Base-by-base conservation (phyloP, 768 basidiomycete species). In the Amanita rubescens region DNA sequence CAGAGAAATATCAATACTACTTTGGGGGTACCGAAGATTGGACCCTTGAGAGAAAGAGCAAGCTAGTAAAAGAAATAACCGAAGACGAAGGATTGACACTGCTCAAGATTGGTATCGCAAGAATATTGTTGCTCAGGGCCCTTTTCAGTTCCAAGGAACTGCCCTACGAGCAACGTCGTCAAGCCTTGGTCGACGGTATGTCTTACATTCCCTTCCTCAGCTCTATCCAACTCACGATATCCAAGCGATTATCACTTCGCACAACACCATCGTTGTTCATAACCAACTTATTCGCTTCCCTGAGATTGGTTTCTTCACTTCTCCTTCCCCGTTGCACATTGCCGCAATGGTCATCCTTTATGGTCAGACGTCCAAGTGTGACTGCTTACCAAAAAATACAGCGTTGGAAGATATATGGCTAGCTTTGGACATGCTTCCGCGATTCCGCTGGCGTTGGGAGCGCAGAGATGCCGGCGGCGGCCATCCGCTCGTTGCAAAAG, bases 381-480 rank as follows among this genome's bases (percentile, higher is more conserved):
- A 87, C 24, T 78, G 76, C 38, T 75, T 90, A 24, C 68, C 84
- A 1, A 76, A 74, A 37, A 73, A 82, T 53, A 78, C 80, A 35
- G 88, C 85, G 35, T 71, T 88, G 25, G 86, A 91, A 67, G 90
- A 93, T 61, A 78, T 93, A 34, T 88, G 86, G 82, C 80, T 89
- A 65, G 90, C 90, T 25, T 81, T 93, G 19, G 85, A 91, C 65
- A 87, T 91, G 81, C 79, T 92, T 10, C 90, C 90, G 2, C 84
- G 84, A 30, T 87, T 92, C 78, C 83, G 90, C 48, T 93, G 90
- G 90, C 82, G 90, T 57, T 93, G 90, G 90, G 88, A 90, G 62
- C 80, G 90, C 49, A 90, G 85, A 65, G 90, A 92, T 62, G 68
- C 80, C 51, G 83, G 82, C 41, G 87, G 87, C 41, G 84, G 82